Base-by-base conservation (phyloP, 495 filamentous ascomycete genomes). In the Aspergillus coremiiformis region DNA sequence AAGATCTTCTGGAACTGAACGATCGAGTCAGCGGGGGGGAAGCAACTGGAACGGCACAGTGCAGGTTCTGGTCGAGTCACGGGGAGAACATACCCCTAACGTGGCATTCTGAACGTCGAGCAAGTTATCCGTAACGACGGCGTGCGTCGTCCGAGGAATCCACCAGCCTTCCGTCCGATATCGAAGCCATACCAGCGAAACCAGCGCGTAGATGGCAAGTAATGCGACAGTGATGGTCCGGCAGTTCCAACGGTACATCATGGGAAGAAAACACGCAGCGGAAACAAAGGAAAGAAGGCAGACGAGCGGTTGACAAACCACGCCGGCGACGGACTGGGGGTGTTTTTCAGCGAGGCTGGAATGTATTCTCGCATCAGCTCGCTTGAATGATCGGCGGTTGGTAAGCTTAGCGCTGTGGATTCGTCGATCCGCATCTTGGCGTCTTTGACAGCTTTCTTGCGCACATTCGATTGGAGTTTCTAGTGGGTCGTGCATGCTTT, bases 1-100 rank as follows among this genome's bases (percentile, higher is more conserved):
- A 79, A 73, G 22, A 82, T 66, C 47, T 78, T 71, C 44, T 77
- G 58, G 53, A 51, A 51, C 49, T 51, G 5, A 17, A 26, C 1
- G 10, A 47, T 32, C n/a, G n/a, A n/a, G n/a, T n/a, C n/a, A n/a
- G n/a, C n/a, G n/a, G n/a, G n/a, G n/a, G n/a, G n/a, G n/a, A n/a
- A n/a, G n/a, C n/a, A n/a, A n/a, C n/a, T n/a, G n/a, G n/a, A n/a
- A n/a, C n/a, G n/a, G n/a, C n/a, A n/a, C 7, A 3, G 1, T 1
- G 33, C 15, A 37, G 33, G 14, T 1, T 1, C 2, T 6, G 12
- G 2, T 15, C n/a, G 5, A n/a, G 33, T 4, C 14, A 15, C 15
- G 12, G 6, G 12, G 14, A 8, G 1, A 15, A 37, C 33, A 11
- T 37, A 37, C 33, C 33, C 33, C 33, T 37, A 37, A 37, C 33